A percentile compares a stretch with the other conserved stretches of the same genome.
Conservation (phyloP, 306 rosid genomes). For the Vigna hirtella region DNA sequence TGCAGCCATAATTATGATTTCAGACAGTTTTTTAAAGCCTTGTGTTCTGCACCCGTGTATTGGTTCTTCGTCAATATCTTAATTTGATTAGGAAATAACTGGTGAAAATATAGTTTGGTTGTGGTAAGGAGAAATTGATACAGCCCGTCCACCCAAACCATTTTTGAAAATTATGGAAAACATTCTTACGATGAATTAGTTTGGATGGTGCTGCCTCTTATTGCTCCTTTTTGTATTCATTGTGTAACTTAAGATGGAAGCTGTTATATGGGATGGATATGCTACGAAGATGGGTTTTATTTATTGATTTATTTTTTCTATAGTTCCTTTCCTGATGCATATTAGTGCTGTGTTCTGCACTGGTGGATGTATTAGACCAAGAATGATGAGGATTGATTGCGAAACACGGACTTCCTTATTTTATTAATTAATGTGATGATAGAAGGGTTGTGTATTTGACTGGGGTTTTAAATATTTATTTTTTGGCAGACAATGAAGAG, state of each 20-base stretch:
- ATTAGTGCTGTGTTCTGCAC: constrained; percentile 29
- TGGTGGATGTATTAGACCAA: constrained; percentile 29
- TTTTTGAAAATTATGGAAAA: constrained; percentile 18
- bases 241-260: neutral
- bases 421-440: constrained; percentile 37
- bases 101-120: constrained; percentile 4
- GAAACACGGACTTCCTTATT: constrained; percentile 13
- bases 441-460: constrained; percentile 51
- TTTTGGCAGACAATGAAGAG: constrained; percentile 74
- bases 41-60: neutral
- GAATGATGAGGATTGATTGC: constrained; percentile 37
- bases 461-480: constrained; percentile 54
- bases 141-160: neutral
- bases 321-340: constrained; percentile 18
- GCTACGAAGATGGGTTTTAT: neutral
- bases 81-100: constrained; percentile 6
- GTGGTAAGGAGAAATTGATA: neutral
- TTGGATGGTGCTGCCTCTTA: constrained; percentile 9
- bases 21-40: neutral
- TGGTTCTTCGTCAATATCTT: constrained; percentile 4
- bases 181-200: constrained; percentile 8
- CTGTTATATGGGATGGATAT: neutral
- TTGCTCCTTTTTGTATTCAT: neutral
- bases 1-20: neutral
- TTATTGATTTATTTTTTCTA: neutral